Conservation (phyloP, 768 basidiomycete species). For the Postia placenta region DNA sequence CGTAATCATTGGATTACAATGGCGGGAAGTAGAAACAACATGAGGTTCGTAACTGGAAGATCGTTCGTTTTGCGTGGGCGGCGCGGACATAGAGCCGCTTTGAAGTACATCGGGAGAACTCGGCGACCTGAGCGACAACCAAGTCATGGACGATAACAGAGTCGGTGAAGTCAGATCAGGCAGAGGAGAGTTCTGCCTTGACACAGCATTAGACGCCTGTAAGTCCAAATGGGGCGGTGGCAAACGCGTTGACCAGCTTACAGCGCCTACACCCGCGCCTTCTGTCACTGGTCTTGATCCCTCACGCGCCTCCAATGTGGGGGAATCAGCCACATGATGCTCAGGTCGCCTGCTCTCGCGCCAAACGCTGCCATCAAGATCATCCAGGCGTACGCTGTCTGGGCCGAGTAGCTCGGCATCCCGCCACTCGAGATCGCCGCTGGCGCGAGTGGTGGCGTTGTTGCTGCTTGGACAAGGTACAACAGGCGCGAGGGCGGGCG, state of each 20-base stretch:
- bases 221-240: constrained; percentile 3
- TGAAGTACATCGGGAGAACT: constrained; percentile 1
- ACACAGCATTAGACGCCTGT: neutral
- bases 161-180: constrained; percentile 12
- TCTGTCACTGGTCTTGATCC: neutral
- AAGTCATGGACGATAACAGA: constrained; percentile 9
- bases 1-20: constrained; percentile 54
- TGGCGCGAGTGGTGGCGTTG: constrained; percentile 11
- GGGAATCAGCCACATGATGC: neutral
- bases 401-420: constrained; percentile 42
- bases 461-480: neutral
- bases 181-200: neutral
- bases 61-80: neutral
- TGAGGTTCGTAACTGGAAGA: constrained; percentile 27
- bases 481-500: constrained; percentile 2
- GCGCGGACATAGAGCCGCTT: neutral
- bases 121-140: constrained; percentile 1
- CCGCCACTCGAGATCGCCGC: constrained; percentile 31
- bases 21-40: constrained; percentile 59
- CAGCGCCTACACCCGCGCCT: neutral
- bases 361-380: constrained; percentile 35
- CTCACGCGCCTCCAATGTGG: neutral
- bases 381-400: constrained; percentile 35
- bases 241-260: neutral
- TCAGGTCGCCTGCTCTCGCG: constrained; percentile 1